Base-by-base conservation (phyloP, 441 rosid species). In the Gossypium armourianum region DNA sequence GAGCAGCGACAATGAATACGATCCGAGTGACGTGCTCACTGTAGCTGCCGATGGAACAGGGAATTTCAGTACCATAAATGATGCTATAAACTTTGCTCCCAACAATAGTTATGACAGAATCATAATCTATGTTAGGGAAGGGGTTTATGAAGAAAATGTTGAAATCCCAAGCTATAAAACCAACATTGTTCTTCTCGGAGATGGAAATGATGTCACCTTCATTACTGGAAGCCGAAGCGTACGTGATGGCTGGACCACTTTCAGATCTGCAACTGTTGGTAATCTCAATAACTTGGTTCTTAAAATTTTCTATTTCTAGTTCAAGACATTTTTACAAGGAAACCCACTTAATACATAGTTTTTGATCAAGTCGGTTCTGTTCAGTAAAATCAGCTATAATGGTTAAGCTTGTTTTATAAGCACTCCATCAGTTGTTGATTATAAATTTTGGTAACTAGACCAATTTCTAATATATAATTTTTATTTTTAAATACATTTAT, bases 191-290 rank as follows among this genome's bases (percentile, higher is more conserved):
- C 63, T 92, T 75, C 76, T 87, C 10, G 97, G 97, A 54, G 90
- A 82, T 72, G 97, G 94, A 17, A 75, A 77, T 62, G 87, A 83
- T 66, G 78, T 77, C 62, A 88, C 97, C 4, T 68, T 83, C 61
- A 79, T 92, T 19, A 81, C 87, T 16, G 94, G 92, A 0, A 83
- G 69, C 68, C 76, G 94, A 74, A 92, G 89, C 53, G 83, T 87
- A 0, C 89, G 3, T 15, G 94, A 87, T 75, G 87, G 90, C 23
- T 85, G 96, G 94, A 92, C 97, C 72, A 87, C 96, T 74, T 92
- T 90, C 84, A 80, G 94, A 87, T 90, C 96, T 70, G 94, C 96
- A 29, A 88, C 93, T 70, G 79, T 91, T 24, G 96, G 97, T 91
- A 75, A 64, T 8, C 12, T 23, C 10, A 36, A 13, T 24, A 49